These are phyloP conservation scores for Pichia exigua DNA, from an alignment of 805 yeast species.

Conservation along the genomic window DNA sequence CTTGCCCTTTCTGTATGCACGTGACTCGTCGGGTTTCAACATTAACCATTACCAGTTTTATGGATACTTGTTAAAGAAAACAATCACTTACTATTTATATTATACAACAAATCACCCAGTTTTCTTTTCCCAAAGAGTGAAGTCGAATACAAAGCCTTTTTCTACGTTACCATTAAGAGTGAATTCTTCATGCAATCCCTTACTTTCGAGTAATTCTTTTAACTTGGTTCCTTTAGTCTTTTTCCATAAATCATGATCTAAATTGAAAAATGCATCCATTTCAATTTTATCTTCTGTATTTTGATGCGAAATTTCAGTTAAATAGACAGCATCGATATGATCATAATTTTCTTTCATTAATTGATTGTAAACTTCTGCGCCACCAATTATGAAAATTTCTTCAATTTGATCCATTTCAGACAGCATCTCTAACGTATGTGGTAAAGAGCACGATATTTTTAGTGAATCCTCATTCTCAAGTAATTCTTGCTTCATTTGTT, in stretches of 20 bases:
- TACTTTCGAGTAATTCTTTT: constrained; percentile 32
- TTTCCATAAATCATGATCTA: constrained; percentile 31
- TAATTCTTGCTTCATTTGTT: constrained; percentile 23
- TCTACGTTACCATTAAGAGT: constrained; percentile 26
- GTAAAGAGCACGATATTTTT: constrained; percentile 34
- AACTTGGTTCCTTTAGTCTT: constrained; percentile 31
- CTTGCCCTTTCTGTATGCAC: constrained; percentile 1
- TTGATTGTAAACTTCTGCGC: constrained; percentile 74
- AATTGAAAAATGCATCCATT: constrained; percentile 66
- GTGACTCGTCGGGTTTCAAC: neutral
- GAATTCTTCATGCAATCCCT: constrained; percentile 23
- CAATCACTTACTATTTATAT: too few relatives aligned
- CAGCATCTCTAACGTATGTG: constrained; percentile 34
- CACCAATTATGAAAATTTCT: constrained; percentile 81
- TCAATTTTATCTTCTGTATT: constrained; percentile 29
- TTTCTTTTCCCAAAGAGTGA: constrained; percentile 47
- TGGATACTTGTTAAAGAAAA: too few relatives aligned
- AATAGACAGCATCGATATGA: constrained; percentile 45
- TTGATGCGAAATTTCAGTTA: constrained; percentile 55
- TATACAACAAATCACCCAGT: neutral
- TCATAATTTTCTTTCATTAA: constrained; percentile 23
- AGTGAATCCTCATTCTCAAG: constrained; percentile 10
- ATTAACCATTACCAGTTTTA: too few relatives aligned
- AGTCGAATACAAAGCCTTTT: constrained; percentile 45
- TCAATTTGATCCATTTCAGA: constrained; percentile 32